A percentile compares a stretch with the other conserved stretches of the same genome.
Evolutionary conservation across 2,329 filamentous ascomycete species (phyloP).

Genomic region (Corniculantispora saksenae): DNA sequence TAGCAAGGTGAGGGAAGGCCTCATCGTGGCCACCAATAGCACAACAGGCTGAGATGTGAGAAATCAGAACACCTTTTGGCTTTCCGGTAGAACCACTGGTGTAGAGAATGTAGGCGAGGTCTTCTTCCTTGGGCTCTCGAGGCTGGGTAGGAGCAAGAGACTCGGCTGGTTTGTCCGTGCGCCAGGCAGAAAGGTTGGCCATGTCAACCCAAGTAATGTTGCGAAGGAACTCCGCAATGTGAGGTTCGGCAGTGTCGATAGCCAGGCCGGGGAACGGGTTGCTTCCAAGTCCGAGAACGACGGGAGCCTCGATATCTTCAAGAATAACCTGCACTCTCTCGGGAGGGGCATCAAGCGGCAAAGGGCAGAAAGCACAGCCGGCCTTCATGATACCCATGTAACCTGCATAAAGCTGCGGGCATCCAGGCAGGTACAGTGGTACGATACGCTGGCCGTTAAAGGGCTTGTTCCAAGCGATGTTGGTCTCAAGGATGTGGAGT

Average conservation of each 20-base stretch:
- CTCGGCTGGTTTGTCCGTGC: not conserved
- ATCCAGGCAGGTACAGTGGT: conserved; percentile 19
- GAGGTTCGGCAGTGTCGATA: conserved; percentile 21
- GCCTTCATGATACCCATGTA: conserved; percentile 24
- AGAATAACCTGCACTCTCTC: conserved; percentile 18
- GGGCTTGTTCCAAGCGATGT: conserved; percentile 48
- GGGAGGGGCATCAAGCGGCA: conserved; percentile 17
- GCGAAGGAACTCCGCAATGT: conserved; percentile 20
- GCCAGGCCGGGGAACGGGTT: conserved; percentile 28
- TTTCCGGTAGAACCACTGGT: conserved; percentile 51
- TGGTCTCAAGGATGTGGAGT: conserved; percentile 14
- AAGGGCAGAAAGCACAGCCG: conserved; percentile 13
- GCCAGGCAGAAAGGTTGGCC: conserved; percentile 16
- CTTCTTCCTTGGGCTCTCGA: conserved; percentile 28
- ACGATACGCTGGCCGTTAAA: conserved; percentile 41
- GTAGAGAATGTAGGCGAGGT: conserved; percentile 41
- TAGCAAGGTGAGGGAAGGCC: conserved; percentile 1
- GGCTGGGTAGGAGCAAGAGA: not conserved
- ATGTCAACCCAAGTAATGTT: conserved; percentile 19
- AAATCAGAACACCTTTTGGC: conserved; percentile 71
- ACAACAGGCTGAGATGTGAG: conserved; percentile 50
- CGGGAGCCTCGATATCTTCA: conserved; percentile 15
- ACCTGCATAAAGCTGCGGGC: conserved; percentile 16
- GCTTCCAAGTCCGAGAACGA: conserved; percentile 24
- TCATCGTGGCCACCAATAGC: conserved; percentile 17